Evolutionary conservation across 345 rosid species (phyloP), one percentile per base, ranked within the genome.

Genomic region (Capsella bursapastoris): DNA sequence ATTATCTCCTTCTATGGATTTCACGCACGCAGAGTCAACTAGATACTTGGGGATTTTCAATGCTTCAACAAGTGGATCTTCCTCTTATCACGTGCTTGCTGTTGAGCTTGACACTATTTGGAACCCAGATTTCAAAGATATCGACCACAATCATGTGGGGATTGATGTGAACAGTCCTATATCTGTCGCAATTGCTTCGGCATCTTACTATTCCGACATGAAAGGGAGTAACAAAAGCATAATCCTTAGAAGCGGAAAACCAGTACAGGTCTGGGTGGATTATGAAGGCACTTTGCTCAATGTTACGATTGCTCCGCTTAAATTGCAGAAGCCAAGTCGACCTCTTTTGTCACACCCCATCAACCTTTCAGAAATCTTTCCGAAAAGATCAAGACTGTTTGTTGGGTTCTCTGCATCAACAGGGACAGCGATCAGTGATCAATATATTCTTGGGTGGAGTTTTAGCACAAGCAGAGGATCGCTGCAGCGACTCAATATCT

Each of bases 331-430:
- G 51, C 96, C 93, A 4, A 73, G 18, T 1, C 45, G 8, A 6
- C 89, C 96, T 31, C 86, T 91, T 28, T 35, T 91, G 72, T 89
- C 76, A 64, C 88, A 66, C 1, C 47, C 9, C 6, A 43, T 72
- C 22, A 83, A 86, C 69, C 66, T 88, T 58, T 83, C 88, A 11
- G 50, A 79, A 0, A 4, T 70, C 29, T 63, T 91, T 66, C 52
- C 73, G 3, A 77, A 83, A 25, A 31, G 71, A 5, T 64, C 80
- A 44, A 64, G 49, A 64, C 51, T 77, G 11, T 84, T 80, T 49
- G 82, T 85, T 15, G 97, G 96, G 10, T 84, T 91, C 81, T 85
- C 90, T n/a, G 83, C 90, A n/a, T 13, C 91, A 4, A 86, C 90
- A 5, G 85, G 91, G 7, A 50, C 77, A 2, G 14, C 74, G 1